A percentile compares a stretch with the other conserved stretches of the same genome.
Conservation (phyloP, 1,139 yeast genomes). For the Saccharomyces pastorianus region DNA sequence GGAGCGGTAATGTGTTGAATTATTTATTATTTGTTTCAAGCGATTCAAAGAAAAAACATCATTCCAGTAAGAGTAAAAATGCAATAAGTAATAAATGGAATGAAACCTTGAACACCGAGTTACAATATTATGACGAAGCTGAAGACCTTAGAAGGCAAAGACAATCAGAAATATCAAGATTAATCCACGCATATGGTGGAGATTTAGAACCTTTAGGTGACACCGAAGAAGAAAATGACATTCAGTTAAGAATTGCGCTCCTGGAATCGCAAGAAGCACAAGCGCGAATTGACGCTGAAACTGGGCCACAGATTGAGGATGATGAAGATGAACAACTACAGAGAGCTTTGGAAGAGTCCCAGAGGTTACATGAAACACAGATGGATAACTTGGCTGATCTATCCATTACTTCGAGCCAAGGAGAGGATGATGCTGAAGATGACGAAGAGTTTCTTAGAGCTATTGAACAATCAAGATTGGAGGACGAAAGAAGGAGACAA, state of each 20-base stretch:
- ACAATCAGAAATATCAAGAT: conserved; percentile 15
- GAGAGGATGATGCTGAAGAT: conserved; percentile 17
- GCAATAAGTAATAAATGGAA: conserved; percentile 26
- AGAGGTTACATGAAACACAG: conserved; percentile 38
- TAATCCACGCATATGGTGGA: conserved; percentile 28
- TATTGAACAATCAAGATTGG: neutral
- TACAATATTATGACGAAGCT: conserved; percentile 31
- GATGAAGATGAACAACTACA: conserved; percentile 19
- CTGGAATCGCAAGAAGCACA: conserved; percentile 30
- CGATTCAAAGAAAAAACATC: neutral
- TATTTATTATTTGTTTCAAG: conserved; percentile 20
- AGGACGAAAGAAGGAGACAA: conserved; percentile 6
- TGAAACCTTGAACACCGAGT: conserved; percentile 21
- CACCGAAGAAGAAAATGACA: conserved; percentile 34
- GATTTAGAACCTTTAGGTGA: conserved; percentile 17
- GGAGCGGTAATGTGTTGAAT: conserved; percentile 27
- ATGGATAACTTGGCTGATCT: conserved; percentile 23
- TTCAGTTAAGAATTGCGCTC: conserved; percentile 38
- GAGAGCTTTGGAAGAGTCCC: conserved; percentile 23
- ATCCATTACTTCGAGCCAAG: neutral
- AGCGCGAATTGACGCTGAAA: conserved; percentile 5
- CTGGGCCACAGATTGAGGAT: conserved; percentile 2
- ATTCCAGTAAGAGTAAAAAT: conserved; percentile 6
- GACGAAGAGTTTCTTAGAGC: conserved; percentile 33
- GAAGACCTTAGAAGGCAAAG: conserved; percentile 20